Evolutionary conservation across 1,284 basidiomycete genomes (phyloP), one percentile per base, ranked within the genome.

Genomic region (Trametes hirsuta): DNA sequence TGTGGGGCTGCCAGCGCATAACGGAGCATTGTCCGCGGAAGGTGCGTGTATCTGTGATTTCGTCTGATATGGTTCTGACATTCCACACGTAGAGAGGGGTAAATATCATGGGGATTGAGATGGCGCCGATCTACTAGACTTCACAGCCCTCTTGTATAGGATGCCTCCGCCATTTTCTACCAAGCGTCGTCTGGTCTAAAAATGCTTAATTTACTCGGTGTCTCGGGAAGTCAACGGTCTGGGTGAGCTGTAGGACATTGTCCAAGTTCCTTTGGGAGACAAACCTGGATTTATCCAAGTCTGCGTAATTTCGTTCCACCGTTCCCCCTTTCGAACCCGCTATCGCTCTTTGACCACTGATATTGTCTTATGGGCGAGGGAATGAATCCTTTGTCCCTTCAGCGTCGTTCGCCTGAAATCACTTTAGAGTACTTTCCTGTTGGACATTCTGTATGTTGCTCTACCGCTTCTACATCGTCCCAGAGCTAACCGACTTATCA

Each of bases 1-100:
- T 87, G 3, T 91, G 86, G 85, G 90, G 89, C 6, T 92, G 90
- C 69, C 90, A 87, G 71, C 77, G 79, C 44, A 71, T 93, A 34
- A 87, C 81, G 21, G 78, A 77, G n/a, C 76, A 71, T 6, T 84
- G 81, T 56, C 81, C 82, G 47, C 73, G 75, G 66, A 81, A 88
- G 87, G 83, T 83, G 47, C 30, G 64, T 59, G 6, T 15, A 18
- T 36, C 6, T 2, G 2, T 8, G 34, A 3, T 0, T 6, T 24
- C 3, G 18, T 11, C 45, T 37, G n/a, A 11, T 3, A 5, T 44
- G 24, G 42, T 18, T 18, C 34, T 53, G 42, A 45, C 35, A 4
- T 18, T 4, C 8, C 44, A 62, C 58, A 55, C 65, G 21, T 63
- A 84, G 83, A 74, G 72, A 57, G 76, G 76, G 8, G 64, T 84